These are phyloP conservation scores for Thyridium curvatum DNA, from an alignment of 2,329 filamentous ascomycete genomes.

Conservation along the genomic window DNA sequence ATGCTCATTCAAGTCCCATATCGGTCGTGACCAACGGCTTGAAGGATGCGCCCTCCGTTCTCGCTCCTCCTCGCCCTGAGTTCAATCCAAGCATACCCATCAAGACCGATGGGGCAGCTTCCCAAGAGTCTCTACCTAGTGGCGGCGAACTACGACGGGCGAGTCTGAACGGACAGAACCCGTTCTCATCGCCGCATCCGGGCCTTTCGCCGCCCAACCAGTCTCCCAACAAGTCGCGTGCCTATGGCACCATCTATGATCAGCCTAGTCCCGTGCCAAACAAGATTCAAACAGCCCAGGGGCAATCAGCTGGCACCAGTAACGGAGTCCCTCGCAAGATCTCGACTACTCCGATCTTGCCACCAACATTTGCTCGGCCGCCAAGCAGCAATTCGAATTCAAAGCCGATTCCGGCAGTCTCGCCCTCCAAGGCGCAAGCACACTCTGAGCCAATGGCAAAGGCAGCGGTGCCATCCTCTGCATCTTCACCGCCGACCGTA, in stretches of 20 bases:
- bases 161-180: slow-evolving; percentile 24
- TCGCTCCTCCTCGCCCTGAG: not conserved
- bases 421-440: slow-evolving; percentile 16
- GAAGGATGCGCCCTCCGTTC: too few relatives aligned
- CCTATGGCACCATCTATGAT: slow-evolving; percentile 29
- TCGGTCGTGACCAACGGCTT: too few relatives aligned
- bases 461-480: slow-evolving; percentile 6
- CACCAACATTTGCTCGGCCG: slow-evolving; percentile 2
- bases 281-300: slow-evolving; percentile 9
- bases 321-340: slow-evolving; percentile 1
- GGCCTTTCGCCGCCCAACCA: slow-evolving; percentile 32
- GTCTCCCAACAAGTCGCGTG: slow-evolving; percentile 30
- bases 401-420: slow-evolving; percentile 5
- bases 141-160: slow-evolving; percentile 1
- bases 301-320: slow-evolving; percentile 12
- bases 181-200: slow-evolving; percentile 37
- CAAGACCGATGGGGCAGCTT: slow-evolving; percentile 1
- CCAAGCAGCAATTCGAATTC: slow-evolving; percentile 12
- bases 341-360: slow-evolving; percentile 7
- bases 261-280: slow-evolving; percentile 19
- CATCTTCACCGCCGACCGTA: slow-evolving; percentile 17
- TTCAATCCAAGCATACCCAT: slow-evolving; percentile 4
- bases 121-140: not conserved
- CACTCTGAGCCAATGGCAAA: slow-evolving; percentile 1
- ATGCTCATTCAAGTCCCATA: too few relatives aligned